Evolutionary conservation across 1,139 yeast species (phyloP), one percentile per base, ranked within the genome.

Genomic region (Pichia cactophila): DNA sequence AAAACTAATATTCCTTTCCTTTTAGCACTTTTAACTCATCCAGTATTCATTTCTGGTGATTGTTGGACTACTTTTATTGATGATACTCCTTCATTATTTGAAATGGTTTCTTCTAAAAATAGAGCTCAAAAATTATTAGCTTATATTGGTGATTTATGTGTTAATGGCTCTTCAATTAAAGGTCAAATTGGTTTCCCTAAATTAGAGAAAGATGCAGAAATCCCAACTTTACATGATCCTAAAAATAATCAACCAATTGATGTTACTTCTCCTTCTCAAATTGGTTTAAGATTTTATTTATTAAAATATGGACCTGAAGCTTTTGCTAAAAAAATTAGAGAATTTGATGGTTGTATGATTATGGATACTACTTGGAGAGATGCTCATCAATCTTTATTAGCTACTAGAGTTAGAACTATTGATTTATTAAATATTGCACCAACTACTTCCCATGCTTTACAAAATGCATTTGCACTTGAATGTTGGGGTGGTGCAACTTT

Each of bases 401-500:
- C 99, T 9, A 94, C 98, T 42, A 85, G 98, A 71, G 95, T 92
- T 39, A 83, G 99, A 72, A 94, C 98, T 31, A 78, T 86, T 61
- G 99, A 92, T 68, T 73, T 92, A 63, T 73, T 84, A 51, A 86
- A 89, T 58, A 87, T 94, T 72, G 98, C 98, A 26, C 92, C 90
- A 51, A 80, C 95, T 48, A 92, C 99, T 33, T 87, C 97, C 2
- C 83, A 86, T 65, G 98, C 96, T 23, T 72, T 89, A 61, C 72
- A 85, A 56, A 94, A 95, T 52, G 95, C 96, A 1, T 94, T 88
- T 69, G 94, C 98, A 16, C 75, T 92, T 50, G 99, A 92, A 73
- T 92, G 97, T 74, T 92, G 99, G 99, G 99, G 99, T 71, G 99
- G 99, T 71, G 98, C 99, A 50, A 92, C 99, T 35, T 92, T 92